Evolutionary conservation across 2,329 filamentous ascomycete genomes (phyloP).

Genomic region (Rachicladosporium sp.): DNA sequence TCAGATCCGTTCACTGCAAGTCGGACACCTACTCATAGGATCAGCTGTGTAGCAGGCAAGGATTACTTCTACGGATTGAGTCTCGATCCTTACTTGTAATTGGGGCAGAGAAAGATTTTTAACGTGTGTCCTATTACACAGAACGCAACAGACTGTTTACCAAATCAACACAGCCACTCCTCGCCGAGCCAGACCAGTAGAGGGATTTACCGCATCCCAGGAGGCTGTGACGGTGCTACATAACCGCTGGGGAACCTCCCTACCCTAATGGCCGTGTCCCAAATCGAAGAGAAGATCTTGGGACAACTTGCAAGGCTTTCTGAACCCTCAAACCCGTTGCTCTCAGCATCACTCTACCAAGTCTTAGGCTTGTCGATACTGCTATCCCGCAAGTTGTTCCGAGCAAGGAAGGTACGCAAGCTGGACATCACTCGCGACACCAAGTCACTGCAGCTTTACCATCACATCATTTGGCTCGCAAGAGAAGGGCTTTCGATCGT

Average conservation of each 20-base stretch:
- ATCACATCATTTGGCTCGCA: conserved; percentile 90
- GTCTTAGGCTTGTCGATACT: conserved; percentile 83
- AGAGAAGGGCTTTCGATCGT: conserved; percentile 81
- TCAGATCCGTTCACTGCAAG: no score
- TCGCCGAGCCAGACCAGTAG: no score
- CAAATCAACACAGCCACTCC: no score
- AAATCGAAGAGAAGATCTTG: conserved; percentile 95
- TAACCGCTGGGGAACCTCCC: background rate
- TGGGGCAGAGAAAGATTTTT: no score
- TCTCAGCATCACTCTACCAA: conserved; percentile 77
- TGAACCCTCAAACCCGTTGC: conserved; percentile 61
- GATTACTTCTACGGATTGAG: no score
- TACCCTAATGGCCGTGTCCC: conserved; percentile 73
- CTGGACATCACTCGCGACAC: conserved; percentile 69
- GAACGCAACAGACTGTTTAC: no score
- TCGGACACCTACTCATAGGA: no score
- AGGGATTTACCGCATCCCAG: no score
- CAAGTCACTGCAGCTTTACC: conserved; percentile 69
- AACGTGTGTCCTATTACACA: no score
- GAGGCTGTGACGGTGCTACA: no score
- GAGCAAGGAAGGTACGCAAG: conserved; percentile 69
- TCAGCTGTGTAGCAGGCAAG: no score
- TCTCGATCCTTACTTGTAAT: no score
- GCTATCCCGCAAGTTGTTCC: conserved; percentile 70
- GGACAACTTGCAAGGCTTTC: conserved; percentile 76